Percentiles rank a stretch among this genome's conserved stretches.
These are phyloP conservation scores for Malassezia dermatis DNA, from an alignment of 1,284 basidiomycete genomes.

Conservation along the genomic window DNA sequence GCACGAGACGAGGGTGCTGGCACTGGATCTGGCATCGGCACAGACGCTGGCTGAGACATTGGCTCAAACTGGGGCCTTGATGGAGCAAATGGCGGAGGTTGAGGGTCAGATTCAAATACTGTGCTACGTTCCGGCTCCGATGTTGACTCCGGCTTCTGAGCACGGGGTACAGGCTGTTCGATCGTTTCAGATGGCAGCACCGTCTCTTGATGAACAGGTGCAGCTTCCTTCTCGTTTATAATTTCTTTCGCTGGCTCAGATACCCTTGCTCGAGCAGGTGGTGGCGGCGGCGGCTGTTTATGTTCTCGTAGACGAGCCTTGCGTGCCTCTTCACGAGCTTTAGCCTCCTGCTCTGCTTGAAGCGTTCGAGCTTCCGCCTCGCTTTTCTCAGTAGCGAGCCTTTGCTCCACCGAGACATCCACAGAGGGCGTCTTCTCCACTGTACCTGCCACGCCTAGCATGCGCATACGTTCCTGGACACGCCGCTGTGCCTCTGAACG, in stretches of 20 bases:
- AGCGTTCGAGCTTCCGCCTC: conserved; percentile 39
- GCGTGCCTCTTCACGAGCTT: conserved; percentile 40
- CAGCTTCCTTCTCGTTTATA: conserved; percentile 12
- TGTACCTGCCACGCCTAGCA: conserved; percentile 60
- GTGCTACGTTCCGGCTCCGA: neutral
- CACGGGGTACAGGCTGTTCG: too few relatives aligned
- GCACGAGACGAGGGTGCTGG: neutral
- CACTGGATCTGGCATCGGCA: neutral
- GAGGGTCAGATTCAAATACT: conserved; percentile 7
- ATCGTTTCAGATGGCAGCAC: conserved; percentile 15
- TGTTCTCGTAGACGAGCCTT: conserved; percentile 38
- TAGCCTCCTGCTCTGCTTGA: conserved; percentile 43
- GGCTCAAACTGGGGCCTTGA: neutral
- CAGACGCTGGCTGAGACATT: too few relatives aligned
- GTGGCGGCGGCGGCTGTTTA: conserved; percentile 19
- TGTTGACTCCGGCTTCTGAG: neutral
- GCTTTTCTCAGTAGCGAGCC: conserved; percentile 36
- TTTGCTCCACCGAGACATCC: conserved; percentile 38
- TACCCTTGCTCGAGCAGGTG: conserved; percentile 16
- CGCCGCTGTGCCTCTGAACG: conserved; percentile 71
- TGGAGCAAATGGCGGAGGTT: conserved; percentile 9
- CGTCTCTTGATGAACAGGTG: conserved; percentile 2
- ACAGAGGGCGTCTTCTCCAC: conserved; percentile 41
- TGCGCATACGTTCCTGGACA: conserved; percentile 75
- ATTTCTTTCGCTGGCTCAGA: conserved; percentile 14